Percentiles rank a stretch among this genome's conserved stretches.
Conservation (phyloP, 2,329 filamentous ascomycete genomes). For the Colletotrichum tamarilloi region DNA sequence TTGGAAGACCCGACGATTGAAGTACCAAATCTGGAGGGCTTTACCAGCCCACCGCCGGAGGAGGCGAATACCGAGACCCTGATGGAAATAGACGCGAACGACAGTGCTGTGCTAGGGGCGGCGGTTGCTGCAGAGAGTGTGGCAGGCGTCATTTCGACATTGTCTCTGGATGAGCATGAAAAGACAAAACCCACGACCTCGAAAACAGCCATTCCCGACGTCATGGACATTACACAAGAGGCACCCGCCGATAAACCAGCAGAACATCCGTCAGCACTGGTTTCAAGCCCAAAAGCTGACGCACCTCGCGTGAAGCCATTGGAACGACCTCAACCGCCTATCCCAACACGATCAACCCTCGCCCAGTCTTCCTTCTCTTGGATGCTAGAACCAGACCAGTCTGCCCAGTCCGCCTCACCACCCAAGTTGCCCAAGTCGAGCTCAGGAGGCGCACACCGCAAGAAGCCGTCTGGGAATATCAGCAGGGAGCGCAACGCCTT, state of each 20-base stretch:
- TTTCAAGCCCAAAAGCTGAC: not conserved
- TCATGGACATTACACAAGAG: constrained; percentile 30
- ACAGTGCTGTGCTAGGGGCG: not conserved
- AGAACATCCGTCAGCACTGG: constrained; percentile 15
- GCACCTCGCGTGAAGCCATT: not conserved
- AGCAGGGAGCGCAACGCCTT: constrained; percentile 69
- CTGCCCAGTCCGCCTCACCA: constrained; percentile 45
- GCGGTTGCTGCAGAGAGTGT: constrained; percentile 5
- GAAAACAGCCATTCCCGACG: not conserved
- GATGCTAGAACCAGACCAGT: constrained; percentile 75
- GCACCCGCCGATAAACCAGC: not conserved
- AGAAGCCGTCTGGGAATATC: constrained; percentile 54
- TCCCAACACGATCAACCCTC: constrained; percentile 72
- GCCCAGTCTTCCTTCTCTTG: constrained; percentile 82
- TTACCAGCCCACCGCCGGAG: constrained; percentile 14
- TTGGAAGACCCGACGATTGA: constrained; percentile 68
- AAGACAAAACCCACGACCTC: not conserved
- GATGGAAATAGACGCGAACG: constrained; percentile 28
- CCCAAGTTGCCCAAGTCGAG: constrained; percentile 39
- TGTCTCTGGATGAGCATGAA: constrained; percentile 13
- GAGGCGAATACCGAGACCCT: constrained; percentile 8
- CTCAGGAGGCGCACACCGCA: constrained; percentile 47
- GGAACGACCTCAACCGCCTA: constrained; percentile 47
- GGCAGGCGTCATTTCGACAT: constrained; percentile 23
- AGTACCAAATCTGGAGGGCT: constrained; percentile 48